A percentile compares a stretch with the other conserved stretches of the same genome.
phyloP scores from a whole-genome alignment of 495 filamentous ascomycete species.

The Xylaria acuta region DNA sequence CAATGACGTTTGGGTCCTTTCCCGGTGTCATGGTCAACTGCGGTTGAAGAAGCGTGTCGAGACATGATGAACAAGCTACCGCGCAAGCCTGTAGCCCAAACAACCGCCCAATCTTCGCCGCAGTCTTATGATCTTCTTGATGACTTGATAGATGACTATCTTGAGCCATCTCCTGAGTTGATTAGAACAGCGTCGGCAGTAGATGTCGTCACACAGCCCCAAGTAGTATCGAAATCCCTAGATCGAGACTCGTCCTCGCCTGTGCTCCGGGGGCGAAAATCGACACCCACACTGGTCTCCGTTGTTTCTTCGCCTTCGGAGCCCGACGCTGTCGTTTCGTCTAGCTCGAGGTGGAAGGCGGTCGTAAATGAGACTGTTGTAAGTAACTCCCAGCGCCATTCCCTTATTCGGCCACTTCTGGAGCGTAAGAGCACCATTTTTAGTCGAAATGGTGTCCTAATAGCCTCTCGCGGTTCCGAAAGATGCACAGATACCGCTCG shows the following conservation, averaged over 20 bases:
- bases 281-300: slow-evolving; percentile 26
- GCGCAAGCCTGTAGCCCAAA: slow-evolving; percentile 12
- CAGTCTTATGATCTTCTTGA: slow-evolving; percentile 30
- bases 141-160: slow-evolving; percentile 37
- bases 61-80: slow-evolving; percentile 3
- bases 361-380: slow-evolving; percentile 60
- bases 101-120: neutral
- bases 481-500: too few species aligned
- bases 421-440: neutral
- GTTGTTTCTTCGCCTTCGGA: slow-evolving; percentile 14
- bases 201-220: slow-evolving; percentile 14
- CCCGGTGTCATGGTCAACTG: neutral
- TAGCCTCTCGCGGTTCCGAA: neutral
- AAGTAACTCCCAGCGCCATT: neutral
- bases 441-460: neutral
- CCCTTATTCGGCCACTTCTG: neutral
- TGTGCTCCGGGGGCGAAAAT: neutral
- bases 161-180: slow-evolving; percentile 27
- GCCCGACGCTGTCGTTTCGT: neutral
- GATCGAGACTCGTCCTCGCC: neutral
- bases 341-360: slow-evolving; percentile 45
- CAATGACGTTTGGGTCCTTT: neutral
- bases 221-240: neutral
- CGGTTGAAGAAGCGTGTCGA: slow-evolving; percentile 5
- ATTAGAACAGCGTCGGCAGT: slow-evolving; percentile 10